Conservation (phyloP, 2,329 filamentous ascomycete species). For the Bretziella fagacearum region DNA sequence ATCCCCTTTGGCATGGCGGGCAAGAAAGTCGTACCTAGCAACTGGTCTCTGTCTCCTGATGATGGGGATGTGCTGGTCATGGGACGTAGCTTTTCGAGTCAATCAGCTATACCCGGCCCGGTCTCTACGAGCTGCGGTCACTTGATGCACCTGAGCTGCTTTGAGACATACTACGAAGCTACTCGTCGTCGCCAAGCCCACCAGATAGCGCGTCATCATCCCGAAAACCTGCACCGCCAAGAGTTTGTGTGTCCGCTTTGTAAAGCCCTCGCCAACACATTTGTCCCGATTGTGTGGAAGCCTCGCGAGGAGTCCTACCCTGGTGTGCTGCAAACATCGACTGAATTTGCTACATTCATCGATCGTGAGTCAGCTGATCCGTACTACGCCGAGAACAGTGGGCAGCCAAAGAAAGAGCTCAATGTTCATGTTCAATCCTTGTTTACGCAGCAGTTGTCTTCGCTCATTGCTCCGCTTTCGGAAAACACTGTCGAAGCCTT, state of each 20-base stretch:
- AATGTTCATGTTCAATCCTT: not conserved
- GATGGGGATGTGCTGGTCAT: constrained; percentile 52
- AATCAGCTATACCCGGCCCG: constrained; percentile 51
- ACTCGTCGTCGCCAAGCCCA: constrained; percentile 70
- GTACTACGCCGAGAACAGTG: not conserved
- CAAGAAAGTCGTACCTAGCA: constrained; percentile 28
- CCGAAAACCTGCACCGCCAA: constrained; percentile 58
- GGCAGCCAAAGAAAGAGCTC: not conserved
- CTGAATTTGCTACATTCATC: constrained; percentile 41
- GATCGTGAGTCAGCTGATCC: constrained; percentile 32
- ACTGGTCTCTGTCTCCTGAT: constrained; percentile 29
- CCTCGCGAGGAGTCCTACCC: constrained; percentile 24
- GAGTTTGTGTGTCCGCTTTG: constrained; percentile 95
- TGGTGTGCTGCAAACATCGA: constrained; percentile 3
- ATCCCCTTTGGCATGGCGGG: constrained; percentile 83
- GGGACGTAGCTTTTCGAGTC: constrained; percentile 71
- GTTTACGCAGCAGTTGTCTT: not conserved
- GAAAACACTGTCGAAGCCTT: not conserved
- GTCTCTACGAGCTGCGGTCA: constrained; percentile 88
- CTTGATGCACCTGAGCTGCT: constrained; percentile 96
- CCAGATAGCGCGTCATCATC: constrained; percentile 88
- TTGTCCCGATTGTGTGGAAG: constrained; percentile 91
- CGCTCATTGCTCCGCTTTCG: not conserved
- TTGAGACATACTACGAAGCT: constrained; percentile 77
- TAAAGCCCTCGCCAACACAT: constrained; percentile 89